These are phyloP conservation scores for Pichia eremophila DNA, from an alignment of 805 yeast genomes.

Conservation along the genomic window DNA sequence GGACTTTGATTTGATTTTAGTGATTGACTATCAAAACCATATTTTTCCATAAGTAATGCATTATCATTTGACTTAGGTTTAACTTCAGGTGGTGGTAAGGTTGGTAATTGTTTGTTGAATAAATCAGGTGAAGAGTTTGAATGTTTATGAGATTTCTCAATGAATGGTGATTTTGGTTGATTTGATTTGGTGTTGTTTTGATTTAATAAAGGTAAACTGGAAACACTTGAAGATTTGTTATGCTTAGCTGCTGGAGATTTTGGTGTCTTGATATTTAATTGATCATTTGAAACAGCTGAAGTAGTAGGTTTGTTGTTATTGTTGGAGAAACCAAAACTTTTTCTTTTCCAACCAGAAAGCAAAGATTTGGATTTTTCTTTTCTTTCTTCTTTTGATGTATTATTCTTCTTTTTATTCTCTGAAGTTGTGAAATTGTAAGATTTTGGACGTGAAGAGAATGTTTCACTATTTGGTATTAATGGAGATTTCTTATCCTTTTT, in stretches of 20 bases:
- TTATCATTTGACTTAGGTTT: neutral
- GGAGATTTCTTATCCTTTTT: conserved; percentile 2
- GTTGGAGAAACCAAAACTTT: conserved; percentile 12
- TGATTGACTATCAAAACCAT: conserved; percentile 14
- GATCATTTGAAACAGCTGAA: neutral
- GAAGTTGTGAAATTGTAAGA: conserved; percentile 8
- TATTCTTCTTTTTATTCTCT: conserved; percentile 2
- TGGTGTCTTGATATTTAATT: too few relatives aligned
- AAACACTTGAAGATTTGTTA: conserved; percentile 1
- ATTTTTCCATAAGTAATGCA: conserved; percentile 11
- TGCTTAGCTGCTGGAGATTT: neutral
- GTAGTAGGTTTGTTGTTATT: neutral
- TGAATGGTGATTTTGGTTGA: neutral
- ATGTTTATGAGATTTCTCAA: conserved; percentile 7
- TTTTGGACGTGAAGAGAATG: conserved; percentile 6
- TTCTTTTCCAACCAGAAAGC: conserved; percentile 25
- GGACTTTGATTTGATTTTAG: conserved; percentile 7
- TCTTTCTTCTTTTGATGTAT: conserved; percentile 11
- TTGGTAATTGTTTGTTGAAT: conserved; percentile 1
- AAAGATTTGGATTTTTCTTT: conserved; percentile 23
- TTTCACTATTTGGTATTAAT: neutral
- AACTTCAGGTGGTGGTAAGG: conserved; percentile 3
- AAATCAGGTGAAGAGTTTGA: conserved; percentile 4
- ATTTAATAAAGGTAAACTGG: conserved; percentile 4
- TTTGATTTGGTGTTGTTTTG: neutral